Evolutionary conservation across 2,329 filamentous ascomycete genomes (phyloP), one percentile per base, ranked within the genome.

Genomic region (Penicillium paneum): DNA sequence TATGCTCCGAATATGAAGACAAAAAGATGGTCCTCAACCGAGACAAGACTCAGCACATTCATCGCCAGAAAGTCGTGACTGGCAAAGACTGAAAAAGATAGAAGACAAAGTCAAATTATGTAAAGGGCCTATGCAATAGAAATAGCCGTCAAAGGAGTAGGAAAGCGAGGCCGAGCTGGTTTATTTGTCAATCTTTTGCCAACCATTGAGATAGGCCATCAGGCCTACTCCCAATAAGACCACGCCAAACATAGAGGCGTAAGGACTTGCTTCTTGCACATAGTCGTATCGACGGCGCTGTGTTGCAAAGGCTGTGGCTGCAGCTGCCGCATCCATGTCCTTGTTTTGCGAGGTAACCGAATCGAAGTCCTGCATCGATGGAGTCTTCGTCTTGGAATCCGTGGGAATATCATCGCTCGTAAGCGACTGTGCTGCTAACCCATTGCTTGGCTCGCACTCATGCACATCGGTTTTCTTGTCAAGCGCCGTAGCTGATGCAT

Each of bases 151-250:
- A 42, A 51, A 53, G 58, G 56, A 62, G 58, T 55, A 58, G 60
- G 57, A 35, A 55, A 54, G 45, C 21, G 29, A 51, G 34, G 32
- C 50, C 42, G 57, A 46, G 39, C 40, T 35, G 34, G 28, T 44
- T 66, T 69, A 80, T 68, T 74, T 75, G 56, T 81, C 79, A 51
- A 76, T 71, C 65, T 79, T 80, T 66, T 91, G 88, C 89, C 89
- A 93, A 48, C 88, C 87, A 67, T 94, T 94, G 63, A 94, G 80
- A 73, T 91, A 92, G 39, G 88, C 89, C 90, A 94, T 94, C 60
- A 94, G 72, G 13, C 90, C 88, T 76, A 94, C 87, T 31, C 90
- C 90, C 57, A 94, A 77, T 52, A 94, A 73, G 26, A 94, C 89
- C 31, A 94, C 90, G 11, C 90, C 88, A 42, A 94, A 74, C 83